Evolutionary conservation across 495 filamentous ascomycete species (phyloP).

Genomic region (Cenococcum geophilum): DNA sequence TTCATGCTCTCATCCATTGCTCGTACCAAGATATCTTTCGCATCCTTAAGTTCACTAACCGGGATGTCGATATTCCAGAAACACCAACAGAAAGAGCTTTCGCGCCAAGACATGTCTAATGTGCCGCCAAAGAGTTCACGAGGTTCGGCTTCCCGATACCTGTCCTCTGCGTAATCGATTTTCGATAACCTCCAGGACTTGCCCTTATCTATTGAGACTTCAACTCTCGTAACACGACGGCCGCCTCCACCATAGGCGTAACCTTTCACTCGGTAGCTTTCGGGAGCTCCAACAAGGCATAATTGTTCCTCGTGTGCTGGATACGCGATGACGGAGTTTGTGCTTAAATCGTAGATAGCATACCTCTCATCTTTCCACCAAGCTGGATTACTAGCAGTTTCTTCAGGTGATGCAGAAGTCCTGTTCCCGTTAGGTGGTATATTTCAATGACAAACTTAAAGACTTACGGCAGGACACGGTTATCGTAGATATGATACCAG

Average conservation of each 20-base stretch:
- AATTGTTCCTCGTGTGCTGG: slow-evolving; percentile 76
- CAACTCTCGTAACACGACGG: slow-evolving; percentile 74
- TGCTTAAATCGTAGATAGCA: slow-evolving; percentile 89
- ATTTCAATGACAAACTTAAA: neutral
- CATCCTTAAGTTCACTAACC: slow-evolving; percentile 53
- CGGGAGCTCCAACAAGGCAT: slow-evolving; percentile 43
- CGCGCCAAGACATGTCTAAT: slow-evolving; percentile 76
- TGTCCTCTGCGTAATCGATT: slow-evolving; percentile 81
- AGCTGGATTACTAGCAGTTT: slow-evolving; percentile 63
- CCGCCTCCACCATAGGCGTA: slow-evolving; percentile 92
- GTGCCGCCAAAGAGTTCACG: slow-evolving; percentile 68
- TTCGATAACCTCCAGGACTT: slow-evolving; percentile 75
- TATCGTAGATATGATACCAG: slow-evolving; percentile 97
- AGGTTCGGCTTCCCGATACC: slow-evolving; percentile 64
- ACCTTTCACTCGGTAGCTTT: slow-evolving; percentile 62
- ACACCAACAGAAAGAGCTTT: slow-evolving; percentile 86
- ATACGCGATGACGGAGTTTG: slow-evolving; percentile 77
- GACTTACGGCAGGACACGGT: slow-evolving; percentile 67
- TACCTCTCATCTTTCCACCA: slow-evolving; percentile 92
- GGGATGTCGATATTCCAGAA: slow-evolving; percentile 81
- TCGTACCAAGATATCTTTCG: slow-evolving; percentile 72
- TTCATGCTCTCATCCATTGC: slow-evolving; percentile 92
- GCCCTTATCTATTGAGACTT: slow-evolving; percentile 81
- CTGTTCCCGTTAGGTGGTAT: slow-evolving; percentile 24
- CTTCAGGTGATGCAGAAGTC: slow-evolving; percentile 80